Percentiles rank a stretch among this genome's conserved stretches.
phyloP scores from a whole-genome alignment of 768 basidiomycete species.

The Phaeolepiota aurea region DNA sequence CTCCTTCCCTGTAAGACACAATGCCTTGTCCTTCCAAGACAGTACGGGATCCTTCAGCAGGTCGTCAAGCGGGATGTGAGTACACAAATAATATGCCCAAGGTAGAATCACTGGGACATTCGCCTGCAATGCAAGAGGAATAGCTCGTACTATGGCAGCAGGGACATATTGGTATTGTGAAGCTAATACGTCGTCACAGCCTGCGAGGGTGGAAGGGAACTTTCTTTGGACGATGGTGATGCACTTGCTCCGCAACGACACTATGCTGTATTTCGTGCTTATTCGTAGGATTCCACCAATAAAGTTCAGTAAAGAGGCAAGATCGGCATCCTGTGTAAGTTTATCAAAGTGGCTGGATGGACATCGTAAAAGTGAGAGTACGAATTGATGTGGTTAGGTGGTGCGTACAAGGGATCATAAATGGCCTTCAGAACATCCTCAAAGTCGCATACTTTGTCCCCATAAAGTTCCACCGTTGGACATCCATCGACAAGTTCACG shows the following conservation, averaged over 20 bases:
- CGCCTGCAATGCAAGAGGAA: constrained; percentile 29
- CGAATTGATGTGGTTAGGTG: constrained; percentile 1
- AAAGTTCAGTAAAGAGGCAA: constrained; percentile 27
- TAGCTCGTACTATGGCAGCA: constrained; percentile 28
- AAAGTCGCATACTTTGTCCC: constrained; percentile 25
- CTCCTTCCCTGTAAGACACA: constrained; percentile 31
- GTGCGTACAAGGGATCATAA: constrained; percentile 25
- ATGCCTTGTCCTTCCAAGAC: constrained; percentile 32
- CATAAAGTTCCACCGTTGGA: constrained; percentile 20
- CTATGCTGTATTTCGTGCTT: constrained; percentile 31
- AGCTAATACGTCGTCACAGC: constrained; percentile 28
- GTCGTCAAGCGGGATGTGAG: constrained; percentile 25
- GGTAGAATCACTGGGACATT: constrained; percentile 32
- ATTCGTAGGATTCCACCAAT: constrained; percentile 33
- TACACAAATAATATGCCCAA: constrained; percentile 38
- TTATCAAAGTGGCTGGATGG: constrained; percentile 27
- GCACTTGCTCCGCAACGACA: background rate
- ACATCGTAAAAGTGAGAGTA: too few species aligned
- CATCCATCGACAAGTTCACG: constrained; percentile 26
- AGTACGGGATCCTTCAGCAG: constrained; percentile 24
- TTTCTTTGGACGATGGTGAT: constrained; percentile 13
- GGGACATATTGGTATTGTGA: constrained; percentile 26
- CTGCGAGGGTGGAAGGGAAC: constrained; percentile 31
- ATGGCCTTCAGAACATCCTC: constrained; percentile 24
- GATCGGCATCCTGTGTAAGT: constrained; percentile 20